Evolutionary conservation across 164 flowering plant genomes (phyloP).

Genomic region (Santalum album): DNA sequence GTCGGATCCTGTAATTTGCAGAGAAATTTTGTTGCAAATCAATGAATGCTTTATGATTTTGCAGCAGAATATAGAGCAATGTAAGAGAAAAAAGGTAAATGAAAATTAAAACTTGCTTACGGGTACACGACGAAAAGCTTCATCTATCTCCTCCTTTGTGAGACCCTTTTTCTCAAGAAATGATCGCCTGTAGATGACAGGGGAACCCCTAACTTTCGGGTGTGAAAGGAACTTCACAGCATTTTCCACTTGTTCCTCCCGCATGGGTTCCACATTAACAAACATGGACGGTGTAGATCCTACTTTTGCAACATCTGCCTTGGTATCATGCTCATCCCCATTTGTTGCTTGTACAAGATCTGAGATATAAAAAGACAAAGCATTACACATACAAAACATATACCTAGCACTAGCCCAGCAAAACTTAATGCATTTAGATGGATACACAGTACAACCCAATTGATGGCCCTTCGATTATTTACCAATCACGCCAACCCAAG

Average conservation of each 20-base stretch:
- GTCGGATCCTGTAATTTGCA: conserved; percentile 54
- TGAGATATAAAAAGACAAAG: conserved; percentile 21
- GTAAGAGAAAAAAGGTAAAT: background rate
- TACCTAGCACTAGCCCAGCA: background rate
- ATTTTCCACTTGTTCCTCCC: conserved; percentile 94
- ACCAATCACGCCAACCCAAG: too few relatives aligned
- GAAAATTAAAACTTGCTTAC: conserved; percentile 32
- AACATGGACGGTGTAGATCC: conserved; percentile 49
- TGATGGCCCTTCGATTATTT: too few relatives aligned
- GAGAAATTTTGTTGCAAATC: background rate
- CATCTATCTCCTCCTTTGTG: conserved; percentile 94
- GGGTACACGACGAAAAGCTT: conserved; percentile 94
- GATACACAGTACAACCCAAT: background rate
- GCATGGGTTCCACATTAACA: conserved; percentile 88
- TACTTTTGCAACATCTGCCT: conserved; percentile 27
- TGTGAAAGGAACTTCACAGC: conserved; percentile 96
- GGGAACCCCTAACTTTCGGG: conserved; percentile 88
- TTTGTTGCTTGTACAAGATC: conserved; percentile 26
- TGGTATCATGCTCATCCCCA: conserved; percentile 29
- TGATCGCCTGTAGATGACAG: conserved; percentile 78
- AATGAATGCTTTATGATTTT: background rate
- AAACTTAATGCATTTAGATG: background rate
- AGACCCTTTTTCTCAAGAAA: conserved; percentile 98
- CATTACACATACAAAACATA: background rate
- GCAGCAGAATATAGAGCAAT: background rate